Evolutionary conservation across 2,329 filamentous ascomycete genomes (phyloP).

Genomic region (Sporothrix curviconia): DNA sequence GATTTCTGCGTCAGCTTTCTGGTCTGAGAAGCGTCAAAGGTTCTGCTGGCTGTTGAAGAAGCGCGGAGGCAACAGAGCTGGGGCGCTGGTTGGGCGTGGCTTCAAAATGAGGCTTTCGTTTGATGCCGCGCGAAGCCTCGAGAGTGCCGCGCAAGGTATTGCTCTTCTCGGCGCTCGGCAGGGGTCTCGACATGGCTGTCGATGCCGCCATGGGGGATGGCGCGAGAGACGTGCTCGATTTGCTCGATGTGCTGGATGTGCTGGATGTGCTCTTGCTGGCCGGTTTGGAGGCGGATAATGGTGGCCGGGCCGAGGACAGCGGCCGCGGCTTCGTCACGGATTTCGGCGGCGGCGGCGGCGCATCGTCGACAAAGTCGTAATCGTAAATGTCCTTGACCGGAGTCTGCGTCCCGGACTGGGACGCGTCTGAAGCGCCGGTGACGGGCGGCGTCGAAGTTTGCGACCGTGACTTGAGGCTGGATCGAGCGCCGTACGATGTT

Average conservation of each 20-base stretch:
- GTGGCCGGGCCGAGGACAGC: not conserved
- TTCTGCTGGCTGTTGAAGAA: not conserved
- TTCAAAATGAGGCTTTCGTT: slow-evolving; percentile 15
- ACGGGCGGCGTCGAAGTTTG: slow-evolving; percentile 10
- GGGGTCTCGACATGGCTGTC: not conserved
- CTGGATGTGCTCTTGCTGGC: not conserved
- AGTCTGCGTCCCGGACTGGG: not conserved
- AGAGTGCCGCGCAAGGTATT: not conserved
- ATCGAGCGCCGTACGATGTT: slow-evolving; percentile 26
- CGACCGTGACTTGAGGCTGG: slow-evolving; percentile 20
- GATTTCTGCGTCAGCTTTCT: not conserved
- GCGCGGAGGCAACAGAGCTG: not conserved
- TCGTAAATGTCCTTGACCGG: slow-evolving; percentile 19
- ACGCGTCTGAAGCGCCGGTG: slow-evolving; percentile 5
- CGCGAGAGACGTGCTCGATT: not conserved
- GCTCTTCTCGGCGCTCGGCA: slow-evolving; percentile 3
- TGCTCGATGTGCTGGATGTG: not conserved
- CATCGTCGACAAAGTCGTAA: slow-evolving; percentile 20
- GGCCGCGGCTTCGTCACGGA: slow-evolving; percentile 1
- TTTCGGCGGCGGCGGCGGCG: slow-evolving; percentile 8
- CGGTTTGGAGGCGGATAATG: not conserved
- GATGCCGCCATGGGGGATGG: not conserved
- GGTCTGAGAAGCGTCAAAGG: not conserved
- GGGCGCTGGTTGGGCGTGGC: not conserved
- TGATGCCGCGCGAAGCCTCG: slow-evolving; percentile 12